Evolutionary conservation across 129 eudicot genomes (phyloP).

Genomic region (Logfia minima): DNA sequence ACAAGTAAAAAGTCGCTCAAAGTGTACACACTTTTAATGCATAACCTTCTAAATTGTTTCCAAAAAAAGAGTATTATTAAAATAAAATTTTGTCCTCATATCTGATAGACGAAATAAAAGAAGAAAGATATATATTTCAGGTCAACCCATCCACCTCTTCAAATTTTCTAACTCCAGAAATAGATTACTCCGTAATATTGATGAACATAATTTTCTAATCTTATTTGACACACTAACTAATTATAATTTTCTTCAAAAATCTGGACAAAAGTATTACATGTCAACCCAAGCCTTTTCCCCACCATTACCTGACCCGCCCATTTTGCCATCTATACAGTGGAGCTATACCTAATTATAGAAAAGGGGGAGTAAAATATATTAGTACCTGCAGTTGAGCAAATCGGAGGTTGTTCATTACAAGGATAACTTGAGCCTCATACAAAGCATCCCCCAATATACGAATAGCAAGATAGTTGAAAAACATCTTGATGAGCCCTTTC

Average conservation of each 20-base stretch:
- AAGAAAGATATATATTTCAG: neutral
- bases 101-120: too few species aligned
- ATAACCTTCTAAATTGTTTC: neutral
- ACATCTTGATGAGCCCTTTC: slow-evolving; percentile 44
- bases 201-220: too few species aligned
- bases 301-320: too few species aligned
- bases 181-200: too few species aligned
- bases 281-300: neutral
- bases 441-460: slow-evolving; percentile 67
- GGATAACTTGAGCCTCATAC: slow-evolving; percentile 48
- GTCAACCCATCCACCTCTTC: too few species aligned
- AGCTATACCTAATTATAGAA: too few species aligned
- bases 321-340: too few species aligned
- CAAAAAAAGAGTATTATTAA: neutral
- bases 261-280: neutral
- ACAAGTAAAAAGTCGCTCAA: neutral
- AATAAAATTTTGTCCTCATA: neutral
- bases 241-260: neutral
- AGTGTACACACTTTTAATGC: neutral
- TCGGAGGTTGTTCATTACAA: slow-evolving; percentile 79
- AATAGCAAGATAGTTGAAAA: slow-evolving; percentile 65
- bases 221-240: too few species aligned
- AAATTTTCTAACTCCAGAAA: too few species aligned
- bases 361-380: neutral
- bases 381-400: slow-evolving; percentile 88